Base-by-base conservation (phyloP, 2,329 filamentous ascomycete genomes). In the Nigrospora sphaerica region DNA sequence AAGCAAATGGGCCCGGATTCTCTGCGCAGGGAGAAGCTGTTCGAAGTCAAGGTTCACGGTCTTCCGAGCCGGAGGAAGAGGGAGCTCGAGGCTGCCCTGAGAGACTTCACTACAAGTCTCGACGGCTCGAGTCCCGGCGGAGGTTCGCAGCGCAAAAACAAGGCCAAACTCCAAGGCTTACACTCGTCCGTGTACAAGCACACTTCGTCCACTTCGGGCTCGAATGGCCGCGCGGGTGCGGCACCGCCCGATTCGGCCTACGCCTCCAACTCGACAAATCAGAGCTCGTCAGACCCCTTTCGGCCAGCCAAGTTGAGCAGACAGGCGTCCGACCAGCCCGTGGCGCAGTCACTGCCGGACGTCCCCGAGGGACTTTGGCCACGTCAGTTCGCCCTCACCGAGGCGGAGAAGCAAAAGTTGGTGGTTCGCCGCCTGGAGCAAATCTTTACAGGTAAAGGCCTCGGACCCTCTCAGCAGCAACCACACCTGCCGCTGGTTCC, bases 11-110 rank as follows among this genome's bases (percentile, higher is more conserved):
- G 84, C 2, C 80, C 81, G 16, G 75, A 83, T 37, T 78, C 84
- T 52, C 66, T 91, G 42, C 77, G 83, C 32, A 80, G 83, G 40
- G 87, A 95, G 31, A 89, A 87, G 59, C 65, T 95, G 0, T 92
- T 95, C 55, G 89, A 95, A 61, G 81, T 95, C 50, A 85, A 87
- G 54, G 77, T 91, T 31, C 87, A 93, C 55, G 81, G 84, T 0
- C 64, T 95, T 36, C 78, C 86, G 0, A 74, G 80, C 40, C 74
- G 79, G 42, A 91, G 89, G 67, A 89, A 86, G 63, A 75, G 81
- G 47, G 87, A 93, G 52, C 64, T 95, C 17, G 88, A 95, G 59
- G 78, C 83, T 7, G 81, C 83, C 0, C 66, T 95, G 11, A 78
- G 82, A 46, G 80, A 83, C 42, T 91, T 92, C 53, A 82, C 84